phyloP scores from a whole-genome alignment of 1,139 yeast species.

The Debaryomyces fabryi region DNA sequence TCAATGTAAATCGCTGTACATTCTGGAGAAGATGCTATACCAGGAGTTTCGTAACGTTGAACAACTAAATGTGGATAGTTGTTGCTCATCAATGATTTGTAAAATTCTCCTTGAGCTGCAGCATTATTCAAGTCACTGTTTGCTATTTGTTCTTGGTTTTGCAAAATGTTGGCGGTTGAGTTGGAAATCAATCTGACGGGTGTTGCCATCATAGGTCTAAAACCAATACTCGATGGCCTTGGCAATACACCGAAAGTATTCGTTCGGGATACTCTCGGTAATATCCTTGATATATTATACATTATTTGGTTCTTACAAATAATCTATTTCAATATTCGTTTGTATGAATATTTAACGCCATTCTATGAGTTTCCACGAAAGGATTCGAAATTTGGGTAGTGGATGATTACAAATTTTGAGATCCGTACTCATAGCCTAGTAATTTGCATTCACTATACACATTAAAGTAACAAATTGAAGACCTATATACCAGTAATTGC shows the following conservation, averaged over 20 bases:
- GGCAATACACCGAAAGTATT: background rate
- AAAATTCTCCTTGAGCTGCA: constrained; percentile 76
- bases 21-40: constrained; percentile 78
- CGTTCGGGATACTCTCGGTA: constrained; percentile 9
- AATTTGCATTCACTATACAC: background rate
- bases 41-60: constrained; percentile 88
- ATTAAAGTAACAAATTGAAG: background rate
- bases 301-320: constrained; percentile 5
- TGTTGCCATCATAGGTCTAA: constrained; percentile 1
- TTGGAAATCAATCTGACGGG: constrained; percentile 13
- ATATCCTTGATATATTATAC: constrained; percentile 13
- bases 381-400: constrained; percentile 5
- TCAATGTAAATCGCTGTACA: constrained; percentile 77
- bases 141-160: constrained; percentile 79
- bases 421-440: constrained; percentile 1
- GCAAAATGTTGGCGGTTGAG: constrained; percentile 46
- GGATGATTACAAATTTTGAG: constrained; percentile 7
- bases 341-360: constrained; percentile 1
- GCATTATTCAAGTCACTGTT: constrained; percentile 72
- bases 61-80: constrained; percentile 93
- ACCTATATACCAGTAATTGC: constrained; percentile 39
- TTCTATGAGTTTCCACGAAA: constrained; percentile 5
- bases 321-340: background rate
- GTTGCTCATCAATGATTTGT: constrained; percentile 67
- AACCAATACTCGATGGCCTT: background rate